A percentile compares a stretch with the other conserved stretches of the same genome.
These are phyloP conservation scores for Colletotrichum destructivum DNA, from an alignment of 2,329 filamentous ascomycete species.

Conservation along the genomic window DNA sequence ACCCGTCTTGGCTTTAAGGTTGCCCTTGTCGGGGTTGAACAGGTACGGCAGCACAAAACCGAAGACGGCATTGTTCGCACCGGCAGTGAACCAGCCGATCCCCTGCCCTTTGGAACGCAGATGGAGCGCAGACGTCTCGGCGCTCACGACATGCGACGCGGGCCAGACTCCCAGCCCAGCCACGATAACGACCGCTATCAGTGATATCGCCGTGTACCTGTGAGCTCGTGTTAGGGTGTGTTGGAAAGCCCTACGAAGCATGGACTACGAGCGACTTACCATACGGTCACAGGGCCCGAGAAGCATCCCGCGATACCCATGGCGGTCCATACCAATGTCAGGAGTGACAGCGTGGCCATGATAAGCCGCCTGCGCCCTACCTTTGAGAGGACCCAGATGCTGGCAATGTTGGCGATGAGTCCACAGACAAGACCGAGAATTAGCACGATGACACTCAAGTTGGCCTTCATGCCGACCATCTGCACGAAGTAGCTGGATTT, in stretches of 20 bases:
- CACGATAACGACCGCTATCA: slow-evolving; percentile 62
- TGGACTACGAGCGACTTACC: slow-evolving; percentile 48
- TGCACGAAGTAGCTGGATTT: slow-evolving; percentile 59
- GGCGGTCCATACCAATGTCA: slow-evolving; percentile 57
- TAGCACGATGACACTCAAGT: slow-evolving; percentile 57
- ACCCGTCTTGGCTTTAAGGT: slow-evolving; percentile 58
- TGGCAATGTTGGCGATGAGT: slow-evolving; percentile 59
- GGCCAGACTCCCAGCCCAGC: slow-evolving; percentile 61
- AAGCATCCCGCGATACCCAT: slow-evolving; percentile 65
- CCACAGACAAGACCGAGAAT: slow-evolving; percentile 63
- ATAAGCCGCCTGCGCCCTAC: slow-evolving; percentile 58
- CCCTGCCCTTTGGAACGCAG: slow-evolving; percentile 61
- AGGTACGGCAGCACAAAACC: slow-evolving; percentile 65
- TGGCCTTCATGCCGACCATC: slow-evolving; percentile 52
- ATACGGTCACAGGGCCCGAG: slow-evolving; percentile 54
- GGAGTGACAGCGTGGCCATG: slow-evolving; percentile 51
- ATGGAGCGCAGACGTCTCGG: slow-evolving; percentile 60
- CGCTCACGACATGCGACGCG: slow-evolving; percentile 57
- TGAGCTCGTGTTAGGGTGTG: not conserved
- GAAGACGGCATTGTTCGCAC: slow-evolving; percentile 58
- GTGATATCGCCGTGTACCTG: slow-evolving; percentile 50
- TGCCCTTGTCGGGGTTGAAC: slow-evolving; percentile 58
- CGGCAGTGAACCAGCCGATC: slow-evolving; percentile 59
- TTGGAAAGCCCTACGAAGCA: not conserved
- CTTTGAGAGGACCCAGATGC: slow-evolving; percentile 60